These are phyloP conservation scores for Oxytropis ochrocephala DNA, from an alignment of 306 rosid genomes.

Conservation along the genomic window DNA sequence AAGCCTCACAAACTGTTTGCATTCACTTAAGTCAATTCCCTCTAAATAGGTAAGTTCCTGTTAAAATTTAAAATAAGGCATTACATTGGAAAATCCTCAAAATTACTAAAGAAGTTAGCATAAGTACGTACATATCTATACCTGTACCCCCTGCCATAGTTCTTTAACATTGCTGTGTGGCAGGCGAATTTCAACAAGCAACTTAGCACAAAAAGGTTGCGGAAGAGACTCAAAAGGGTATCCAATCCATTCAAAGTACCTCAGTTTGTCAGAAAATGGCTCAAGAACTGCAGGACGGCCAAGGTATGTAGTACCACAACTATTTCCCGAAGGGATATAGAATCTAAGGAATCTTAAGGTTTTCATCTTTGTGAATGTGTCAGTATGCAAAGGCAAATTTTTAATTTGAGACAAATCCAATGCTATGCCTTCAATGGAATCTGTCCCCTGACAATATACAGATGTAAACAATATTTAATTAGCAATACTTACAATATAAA, in stretches of 20 bases:
- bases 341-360: slow-evolving; percentile 8
- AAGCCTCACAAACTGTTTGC: neutral
- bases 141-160: slow-evolving; percentile 29
- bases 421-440: slow-evolving; percentile 16
- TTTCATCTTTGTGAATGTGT: slow-evolving; percentile 19
- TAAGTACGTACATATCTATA: neutral
- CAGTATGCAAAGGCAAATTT: neutral
- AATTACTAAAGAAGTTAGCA: neutral
- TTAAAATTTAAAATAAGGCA: neutral
- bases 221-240: slow-evolving; percentile 16
- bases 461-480: neutral
- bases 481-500: neutral
- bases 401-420: slow-evolving; percentile 6
- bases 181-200: slow-evolving; percentile 19
- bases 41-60: slow-evolving; percentile 4
- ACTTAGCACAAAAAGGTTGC: neutral
- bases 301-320: neutral
- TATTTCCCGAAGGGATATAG: neutral
- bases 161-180: neutral
- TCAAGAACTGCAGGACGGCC: neutral
- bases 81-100: neutral
- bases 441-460: slow-evolving; percentile 19
- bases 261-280: neutral
- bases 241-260: slow-evolving; percentile 22
- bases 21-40: neutral